These are phyloP conservation scores for Orbilia ellipsospora DNA, from an alignment of 2,329 filamentous ascomycete genomes.

Conservation along the genomic window DNA sequence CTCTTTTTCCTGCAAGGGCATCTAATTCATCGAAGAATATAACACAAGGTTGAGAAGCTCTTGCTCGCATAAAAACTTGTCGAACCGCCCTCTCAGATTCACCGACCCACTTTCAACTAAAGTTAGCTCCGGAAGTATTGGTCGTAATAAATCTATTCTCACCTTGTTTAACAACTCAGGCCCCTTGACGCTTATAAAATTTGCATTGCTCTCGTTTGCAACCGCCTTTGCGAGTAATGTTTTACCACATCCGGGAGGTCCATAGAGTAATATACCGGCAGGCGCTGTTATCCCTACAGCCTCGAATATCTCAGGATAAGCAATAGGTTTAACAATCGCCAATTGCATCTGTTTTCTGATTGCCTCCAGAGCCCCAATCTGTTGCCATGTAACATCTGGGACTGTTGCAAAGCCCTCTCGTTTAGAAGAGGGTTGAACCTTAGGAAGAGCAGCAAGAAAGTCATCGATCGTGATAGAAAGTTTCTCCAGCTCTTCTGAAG, in stretches of 20 bases:
- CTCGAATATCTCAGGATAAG: constrained; percentile 79
- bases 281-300: constrained; percentile 81
- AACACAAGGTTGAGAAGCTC: constrained; percentile 87
- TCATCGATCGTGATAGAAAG: constrained; percentile 73
- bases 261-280: constrained; percentile 92
- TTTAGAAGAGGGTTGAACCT: constrained; percentile 82
- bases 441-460: constrained; percentile 79
- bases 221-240: constrained; percentile 96
- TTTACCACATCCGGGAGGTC: constrained; percentile 95
- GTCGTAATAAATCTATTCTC: constrained; percentile 34
- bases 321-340: constrained; percentile 90
- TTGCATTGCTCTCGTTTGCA: constrained; percentile 92
- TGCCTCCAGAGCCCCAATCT: constrained; percentile 85
- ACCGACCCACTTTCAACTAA: constrained; percentile 75
- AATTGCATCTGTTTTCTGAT: constrained; percentile 83
- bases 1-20: constrained; percentile 85
- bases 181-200: constrained; percentile 98
- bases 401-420: constrained; percentile 95
- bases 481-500: constrained; percentile 55
- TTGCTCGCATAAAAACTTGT: constrained; percentile 88
- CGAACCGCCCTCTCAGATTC: constrained; percentile 94
- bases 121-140: constrained; percentile 13
- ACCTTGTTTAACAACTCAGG: constrained; percentile 92
- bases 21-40: constrained; percentile 99
- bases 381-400: constrained; percentile 89